Conservation (phyloP, 2,329 filamentous ascomycete genomes). For the Trichoderma hamatum region DNA sequence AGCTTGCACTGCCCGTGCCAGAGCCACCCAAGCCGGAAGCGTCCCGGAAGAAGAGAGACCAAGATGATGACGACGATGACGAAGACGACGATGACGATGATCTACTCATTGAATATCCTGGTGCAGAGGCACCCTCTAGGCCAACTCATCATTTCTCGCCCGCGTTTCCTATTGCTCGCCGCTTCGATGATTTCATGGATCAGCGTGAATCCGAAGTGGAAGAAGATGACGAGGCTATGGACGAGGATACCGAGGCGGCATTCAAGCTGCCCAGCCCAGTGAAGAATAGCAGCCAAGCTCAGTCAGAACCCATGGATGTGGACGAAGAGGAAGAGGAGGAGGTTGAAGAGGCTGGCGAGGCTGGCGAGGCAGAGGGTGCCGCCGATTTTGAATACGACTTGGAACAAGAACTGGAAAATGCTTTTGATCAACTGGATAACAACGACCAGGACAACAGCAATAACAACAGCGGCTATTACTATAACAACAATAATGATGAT, state of each 20-base stretch:
- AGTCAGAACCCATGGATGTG: conserved; percentile 36
- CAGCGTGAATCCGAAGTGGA: conserved; percentile 51
- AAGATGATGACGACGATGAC: conserved; percentile 57
- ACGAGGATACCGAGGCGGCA: conserved; percentile 52
- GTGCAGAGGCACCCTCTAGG: conserved; percentile 45
- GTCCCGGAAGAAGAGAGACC: conserved; percentile 40
- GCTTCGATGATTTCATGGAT: conserved; percentile 58
- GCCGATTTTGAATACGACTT: conserved; percentile 44
- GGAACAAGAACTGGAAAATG: conserved; percentile 58
- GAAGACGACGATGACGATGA: conserved; percentile 60
- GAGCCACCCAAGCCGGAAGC: conserved; percentile 38
- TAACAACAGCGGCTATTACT: neutral
- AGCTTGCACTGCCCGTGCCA: conserved; percentile 43
- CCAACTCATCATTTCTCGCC: conserved; percentile 51
- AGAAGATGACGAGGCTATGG: conserved; percentile 52
- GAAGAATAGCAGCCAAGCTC: conserved; percentile 39
- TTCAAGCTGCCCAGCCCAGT: conserved; percentile 60
- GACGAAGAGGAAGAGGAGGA: conserved; percentile 36
- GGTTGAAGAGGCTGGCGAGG: conserved; percentile 27
- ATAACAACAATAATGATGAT: conserved; percentile 44
- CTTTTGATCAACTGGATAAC: conserved; percentile 57
- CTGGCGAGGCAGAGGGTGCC: conserved; percentile 26
- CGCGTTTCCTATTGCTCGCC: conserved; percentile 50
- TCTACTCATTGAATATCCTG: conserved; percentile 63
- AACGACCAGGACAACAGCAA: conserved; percentile 50